Base-by-base conservation (phyloP, 1,139 yeast species). In the Protomyces macrosporus region DNA sequence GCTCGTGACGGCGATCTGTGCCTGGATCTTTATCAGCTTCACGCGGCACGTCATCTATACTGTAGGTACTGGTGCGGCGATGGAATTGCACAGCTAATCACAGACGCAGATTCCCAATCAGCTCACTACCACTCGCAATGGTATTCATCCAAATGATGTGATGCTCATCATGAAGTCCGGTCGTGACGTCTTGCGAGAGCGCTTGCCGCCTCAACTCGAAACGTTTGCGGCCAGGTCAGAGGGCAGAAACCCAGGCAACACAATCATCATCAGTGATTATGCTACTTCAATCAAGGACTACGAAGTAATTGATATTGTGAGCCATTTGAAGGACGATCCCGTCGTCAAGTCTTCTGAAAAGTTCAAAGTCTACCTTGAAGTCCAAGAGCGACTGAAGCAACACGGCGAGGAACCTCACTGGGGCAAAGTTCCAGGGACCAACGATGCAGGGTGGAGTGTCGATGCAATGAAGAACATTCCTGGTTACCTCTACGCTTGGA, bases 381-480 rank as follows among this genome's bases (percentile, higher is more conserved):
- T 48, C 16, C 37, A 51, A 12, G 50, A 36, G 35, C 45, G 40
- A 16, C 33, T n/a, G 52, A 37, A 34, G 37, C 42, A 9, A 12
- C 37, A n/a, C 32, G 35, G 37, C 32, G 53, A 23, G 40, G 45
- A 32, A 34, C 36, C 16, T 33, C 56, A 16, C 3, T 39, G 48
- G 48, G 48, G 48, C 40, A 50, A 58, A 12, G 45, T 36, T 6
- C 52, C 62, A 12, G 62, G 62, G 10, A 45, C 62, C 9, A 58
- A 58, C 35, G 53, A 58, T 16, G 70, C 67, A 10, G 76, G 75
- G 14, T 76, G 79, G 79, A 69, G 71, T 3, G 69, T 75, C 7
- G 79, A 76, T 68, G 70, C 72, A 65, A 75, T 71, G 70, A 76
- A 76, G 66, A 76, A 76, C 65, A 66, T 76, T 30, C 79, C 79